Percentiles rank a stretch among this genome's conserved stretches.
phyloP scores from a whole-genome alignment of 208 protist genomes.

The Endotrypanum monterogeii region DNA sequence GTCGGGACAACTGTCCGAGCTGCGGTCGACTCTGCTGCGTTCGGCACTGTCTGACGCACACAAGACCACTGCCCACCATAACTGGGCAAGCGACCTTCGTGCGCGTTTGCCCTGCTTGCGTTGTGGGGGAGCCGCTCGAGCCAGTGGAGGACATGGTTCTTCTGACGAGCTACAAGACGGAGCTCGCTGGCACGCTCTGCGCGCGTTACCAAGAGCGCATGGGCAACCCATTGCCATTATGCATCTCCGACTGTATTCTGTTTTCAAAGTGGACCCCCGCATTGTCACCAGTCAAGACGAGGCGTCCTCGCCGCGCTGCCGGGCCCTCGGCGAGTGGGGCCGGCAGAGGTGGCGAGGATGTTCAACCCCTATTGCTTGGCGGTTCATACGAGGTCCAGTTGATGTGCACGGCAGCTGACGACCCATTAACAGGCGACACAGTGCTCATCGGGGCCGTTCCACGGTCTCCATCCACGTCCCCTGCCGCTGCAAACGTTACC shows the following conservation, averaged over 20 bases:
- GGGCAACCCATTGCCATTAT: conserved; percentile 57
- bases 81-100: conserved; percentile 18
- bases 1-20: conserved; percentile 66
- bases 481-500: not conserved
- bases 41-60: conserved; percentile 50
- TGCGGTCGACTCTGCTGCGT: conserved; percentile 70
- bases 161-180: conserved; percentile 60
- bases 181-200: conserved; percentile 61
- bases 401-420: conserved; percentile 9
- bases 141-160: conserved; percentile 74
- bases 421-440: conserved; percentile 21
- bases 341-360: conserved; percentile 2
- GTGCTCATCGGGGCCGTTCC: conserved; percentile 23
- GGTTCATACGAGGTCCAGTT: conserved; percentile 31
- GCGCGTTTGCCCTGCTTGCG: conserved; percentile 59
- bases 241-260: conserved; percentile 22
- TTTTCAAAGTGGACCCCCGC: conserved; percentile 31
- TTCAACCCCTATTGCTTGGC: conserved; percentile 14
- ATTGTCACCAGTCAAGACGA: conserved; percentile 6
- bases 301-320: not conserved
- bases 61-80: conserved; percentile 61
- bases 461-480: not conserved
- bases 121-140: conserved; percentile 58
- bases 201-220: conserved; percentile 62
- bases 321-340: not conserved